Evolutionary conservation across 2,329 filamentous ascomycete genomes (phyloP), one percentile per base, ranked within the genome.

Genomic region (Arachnopeziza araneosa): DNA sequence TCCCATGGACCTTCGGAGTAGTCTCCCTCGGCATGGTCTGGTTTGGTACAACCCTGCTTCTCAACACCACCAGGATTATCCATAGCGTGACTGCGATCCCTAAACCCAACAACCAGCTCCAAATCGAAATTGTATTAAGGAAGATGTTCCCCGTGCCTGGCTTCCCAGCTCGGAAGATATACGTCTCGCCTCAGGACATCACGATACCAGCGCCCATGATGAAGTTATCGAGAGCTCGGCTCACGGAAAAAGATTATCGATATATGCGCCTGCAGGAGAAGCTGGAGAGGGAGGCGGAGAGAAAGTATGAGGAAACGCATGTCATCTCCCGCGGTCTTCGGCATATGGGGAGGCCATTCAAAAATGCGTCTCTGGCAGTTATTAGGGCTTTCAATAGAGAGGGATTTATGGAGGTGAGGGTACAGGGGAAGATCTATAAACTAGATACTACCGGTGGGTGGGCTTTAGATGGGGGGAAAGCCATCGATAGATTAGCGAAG

Each of bases 11-110:
- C 10, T 88, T 85, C 66, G 80, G 78, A 50, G 77, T 79, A 50
- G 78, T 87, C 52, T 86, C 84, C 70, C 68, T 87, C 53, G 70
- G 83, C 59, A 85, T 89, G 76, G 82, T 78, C 57, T 76, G 75
- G 49, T 79, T 88, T 71, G 87, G 85, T 61, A 80, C 80, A 52
- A 81, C 82, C 63, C 82, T 89, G 65, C 71, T 87, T 51, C 70
- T 82, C 59, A 81, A 83, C 68, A 83, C 86, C 7, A 72, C 77
- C 24, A 78, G 80, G 56, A 77, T 90, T 54, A 79, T 91, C 65
- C 78, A 78, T 57, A 63, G 63, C n/a, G 68, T 73, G 32, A 64
- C 63, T 17, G 71, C 71, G 0, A 26, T 73, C 3, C 71, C 70
- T 21, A 63, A 64, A 0, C 55, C 62, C 19, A 60, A 67, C 22